phyloP scores from a whole-genome alignment of 169 alveolate species.

The Toxoplasma gondii region DNA sequence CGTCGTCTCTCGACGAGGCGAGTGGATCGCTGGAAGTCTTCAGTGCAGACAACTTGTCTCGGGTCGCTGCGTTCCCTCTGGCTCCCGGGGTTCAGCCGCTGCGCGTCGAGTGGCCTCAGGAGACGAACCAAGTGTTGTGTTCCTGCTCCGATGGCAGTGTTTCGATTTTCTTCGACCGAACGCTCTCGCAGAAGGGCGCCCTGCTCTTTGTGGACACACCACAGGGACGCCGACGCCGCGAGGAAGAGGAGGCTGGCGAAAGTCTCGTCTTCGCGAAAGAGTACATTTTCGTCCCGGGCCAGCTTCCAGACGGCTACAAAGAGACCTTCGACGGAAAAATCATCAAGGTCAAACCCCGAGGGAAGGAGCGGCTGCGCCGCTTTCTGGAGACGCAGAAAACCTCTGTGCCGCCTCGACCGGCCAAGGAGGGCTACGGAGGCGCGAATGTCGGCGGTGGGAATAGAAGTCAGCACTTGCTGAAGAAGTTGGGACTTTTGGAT shows the following conservation, averaged over 20 bases:
- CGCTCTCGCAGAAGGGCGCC: slow-evolving; percentile 43
- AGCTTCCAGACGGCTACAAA: slow-evolving; percentile 47
- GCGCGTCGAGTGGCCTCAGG: slow-evolving; percentile 40
- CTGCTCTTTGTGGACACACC: slow-evolving; percentile 41
- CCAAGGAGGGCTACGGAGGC: slow-evolving; percentile 43
- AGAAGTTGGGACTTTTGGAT: slow-evolving; percentile 32
- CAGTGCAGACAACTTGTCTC: neutral
- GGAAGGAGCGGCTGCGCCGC: slow-evolving; percentile 7
- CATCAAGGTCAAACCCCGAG: slow-evolving; percentile 3
- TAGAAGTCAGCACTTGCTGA: slow-evolving; percentile 53
- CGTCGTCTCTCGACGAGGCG: neutral
- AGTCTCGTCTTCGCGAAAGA: neutral
- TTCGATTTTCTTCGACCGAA: slow-evolving; percentile 13
- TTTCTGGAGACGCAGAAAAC: slow-evolving; percentile 53
- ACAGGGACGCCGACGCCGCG: slow-evolving; percentile 37
- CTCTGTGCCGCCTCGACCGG: slow-evolving; percentile 51
- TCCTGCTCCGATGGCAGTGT: slow-evolving; percentile 33
- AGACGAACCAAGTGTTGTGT: slow-evolving; percentile 43
- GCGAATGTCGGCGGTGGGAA: slow-evolving; percentile 30
- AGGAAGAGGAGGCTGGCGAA: slow-evolving; percentile 10
- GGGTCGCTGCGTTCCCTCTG: neutral
- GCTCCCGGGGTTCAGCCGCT: neutral
- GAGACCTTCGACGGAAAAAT: slow-evolving; percentile 59
- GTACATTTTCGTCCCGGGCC: slow-evolving; percentile 20
- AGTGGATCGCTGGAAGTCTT: neutral